Percentiles rank a stretch among this genome's conserved stretches.
Conservation (phyloP, 306 rosid species). For the Dryas octopetala region DNA sequence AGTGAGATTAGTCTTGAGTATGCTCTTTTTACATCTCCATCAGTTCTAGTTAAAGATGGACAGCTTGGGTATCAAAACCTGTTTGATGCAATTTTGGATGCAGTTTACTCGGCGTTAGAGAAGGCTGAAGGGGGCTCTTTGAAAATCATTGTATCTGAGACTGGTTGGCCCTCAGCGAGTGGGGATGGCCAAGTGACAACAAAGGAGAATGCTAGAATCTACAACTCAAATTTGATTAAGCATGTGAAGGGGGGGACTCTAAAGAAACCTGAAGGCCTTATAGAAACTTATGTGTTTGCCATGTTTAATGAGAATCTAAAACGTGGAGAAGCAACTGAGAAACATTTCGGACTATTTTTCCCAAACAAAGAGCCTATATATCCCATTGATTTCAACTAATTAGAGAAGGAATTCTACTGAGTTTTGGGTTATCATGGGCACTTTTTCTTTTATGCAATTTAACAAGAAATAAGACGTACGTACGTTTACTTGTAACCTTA, state of each 20-base stretch:
- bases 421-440: no score
- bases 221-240: slow-evolving; percentile 36
- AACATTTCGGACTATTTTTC: slow-evolving; percentile 37
- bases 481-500: no score
- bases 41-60: slow-evolving; percentile 36
- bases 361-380: slow-evolving; percentile 40
- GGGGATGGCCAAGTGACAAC: slow-evolving; percentile 33
- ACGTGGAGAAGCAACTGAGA: slow-evolving; percentile 18
- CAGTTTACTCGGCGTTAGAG: slow-evolving; percentile 44
- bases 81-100: slow-evolving; percentile 43
- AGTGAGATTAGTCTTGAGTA: slow-evolving; percentile 24
- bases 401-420: not conserved
- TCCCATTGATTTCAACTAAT: slow-evolving; percentile 30
- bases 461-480: no score
- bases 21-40: slow-evolving; percentile 35
- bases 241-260: slow-evolving; percentile 48
- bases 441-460: no score
- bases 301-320: slow-evolving; percentile 46
- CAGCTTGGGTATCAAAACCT: slow-evolving; percentile 35
- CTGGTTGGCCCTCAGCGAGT: slow-evolving; percentile 56
- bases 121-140: slow-evolving; percentile 33
- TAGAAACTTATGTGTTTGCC: slow-evolving; percentile 45
- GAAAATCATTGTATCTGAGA: slow-evolving; percentile 45
- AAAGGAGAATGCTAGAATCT: slow-evolving; percentile 39
- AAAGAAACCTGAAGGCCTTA: slow-evolving; percentile 27